Base-by-base conservation (phyloP, 768 basidiomycete species). In the Holtermannia corniformis region DNA sequence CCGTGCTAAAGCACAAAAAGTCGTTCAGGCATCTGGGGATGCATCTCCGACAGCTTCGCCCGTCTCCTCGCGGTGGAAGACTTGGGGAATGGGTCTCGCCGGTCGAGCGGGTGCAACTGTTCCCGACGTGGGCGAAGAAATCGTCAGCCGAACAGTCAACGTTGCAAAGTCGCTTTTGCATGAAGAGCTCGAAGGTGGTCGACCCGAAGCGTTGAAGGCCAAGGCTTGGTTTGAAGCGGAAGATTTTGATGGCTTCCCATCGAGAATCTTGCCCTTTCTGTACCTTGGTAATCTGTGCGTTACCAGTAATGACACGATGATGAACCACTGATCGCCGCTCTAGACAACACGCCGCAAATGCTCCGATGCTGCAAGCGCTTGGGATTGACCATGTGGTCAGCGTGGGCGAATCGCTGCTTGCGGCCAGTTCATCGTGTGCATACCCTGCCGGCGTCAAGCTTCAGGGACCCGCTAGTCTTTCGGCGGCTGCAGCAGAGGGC, bases 331-430 rank as follows among this genome's bases (percentile, higher is more conserved):
- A 42, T 45, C n/a, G n/a, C n/a, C n/a, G n/a, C 47, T 52, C 7
- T 43, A 89, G 89, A 71, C 88, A 90, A 62, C 93, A 97, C 62
- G 93, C 93, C 0, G 77, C 83, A 23, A 97, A 97, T 72, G 90
- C 83, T 49, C 87, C 87, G 64, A 95, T 97, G 91, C 81, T 97
- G 2, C 86, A 91, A 63, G 88, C 89, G 2, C 80, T 97, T 14
- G 90, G 90, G 22, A 92, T 97, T 63, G 93, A 91, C 2, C 92
- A 97, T 68, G 91, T 97, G 57, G 91, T 97, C 24, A 91, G 87
- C 7, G 90, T 96, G 2, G 93, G 93, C 46, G 93, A 96, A 76
- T 90, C 88, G 56, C 87, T 92, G 11, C 80, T 95, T 21, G 77
- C 85, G 67, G 70, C 2, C 77, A 77, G 23, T 75, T 75, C 47